Base-by-base conservation (phyloP, 371 early-diverging fungal species). In the Chytridium lagenaria region DNA sequence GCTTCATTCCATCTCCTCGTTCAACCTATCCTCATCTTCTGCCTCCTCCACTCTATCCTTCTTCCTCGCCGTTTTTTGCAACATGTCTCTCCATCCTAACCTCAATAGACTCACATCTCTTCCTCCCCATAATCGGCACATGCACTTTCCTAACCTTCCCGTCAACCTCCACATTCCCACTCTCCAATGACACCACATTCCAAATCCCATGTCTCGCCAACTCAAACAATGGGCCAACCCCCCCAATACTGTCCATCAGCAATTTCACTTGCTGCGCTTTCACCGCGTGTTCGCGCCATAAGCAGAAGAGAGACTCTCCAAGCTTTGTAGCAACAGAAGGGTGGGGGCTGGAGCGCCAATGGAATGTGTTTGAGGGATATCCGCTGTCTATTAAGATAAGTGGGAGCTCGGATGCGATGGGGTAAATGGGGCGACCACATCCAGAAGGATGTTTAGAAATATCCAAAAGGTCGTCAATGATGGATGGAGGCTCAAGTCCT, bases 381-480 rank as follows among this genome's bases (percentile, higher is more conserved):
- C 88, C 89, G 74, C 96, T 94, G 68, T 97, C 94, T 51, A 92
- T 92, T 39, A 98, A 78, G 0, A 98, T 88, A 33, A 98, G 81
- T 1, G 97, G 96, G 33, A 89, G 74, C 63, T 97, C 97, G 44
- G 89, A 85, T 0, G 98, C 97, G 93, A 94, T 90, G 55, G 90
- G 91, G 80, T 94, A 94, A 50, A 81, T 81, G 33, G 94, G 95
- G 44, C 89, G 88, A 15, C 92, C 91, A 3, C 51, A n/a, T 52
- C 68, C 67, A 0, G 55, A 37, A 0, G 82, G 81, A 28, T 83
- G 81, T 31, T 75, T 67, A 57, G 76, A 59, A 0, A 88, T 50
- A 75, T 92, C 89, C 70, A 92, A 77, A 71, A 95, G 50, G 38
- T 78, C 69, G 52, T 81, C 75, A 34, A 94, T 80, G 7, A 94